Base-by-base conservation (phyloP, 805 yeast species). In the Ogataea methanolica region DNA sequence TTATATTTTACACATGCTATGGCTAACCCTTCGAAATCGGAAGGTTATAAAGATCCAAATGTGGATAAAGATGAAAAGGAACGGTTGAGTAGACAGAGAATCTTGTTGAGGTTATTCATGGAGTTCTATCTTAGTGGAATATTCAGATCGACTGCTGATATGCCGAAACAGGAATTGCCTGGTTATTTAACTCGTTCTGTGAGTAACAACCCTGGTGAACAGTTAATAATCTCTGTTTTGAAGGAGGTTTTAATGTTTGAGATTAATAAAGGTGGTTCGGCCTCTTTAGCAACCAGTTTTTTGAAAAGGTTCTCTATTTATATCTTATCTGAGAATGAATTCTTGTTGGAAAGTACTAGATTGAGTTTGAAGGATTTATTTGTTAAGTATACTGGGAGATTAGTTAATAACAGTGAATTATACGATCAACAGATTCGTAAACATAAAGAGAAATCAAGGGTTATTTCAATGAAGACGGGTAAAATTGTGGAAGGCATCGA, bases 401-500 rank as follows among this genome's bases (percentile, higher is more conserved):
- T 76, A 0, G 64, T 75, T 11, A 50, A 65, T 1, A 61, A 65
- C 26, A 61, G 79, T 0, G 60, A 60, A 4, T 61, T 60, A 1
- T 53, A 72, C n/a, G 68, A 72, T 42, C 56, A 61, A n/a, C 61
- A 62, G n/a, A 58, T 75, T 0, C 51, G 59, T 11, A 67, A 65
- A 19, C 59, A 72, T 12, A 65, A 65, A 19, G 63, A 64, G 19
- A 71, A 69, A 44, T 78, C 75, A 46, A 72, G 74, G 40, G 76
- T 75, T 46, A 77, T 82, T 2, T 79, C 85, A 45, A 78, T 86
- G 46, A 74, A 85, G 54, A 80, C 85, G 1, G 96, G 96, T 22
- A 78, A 75, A 51, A 58, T 78, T 1, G 61, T 73, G 16, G 82
- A 78, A 16, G 51, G 47, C 3, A 45, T 63, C 14, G 57, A 53